Conservation (phyloP, 148 eudicot species). For the Salicornia ramosissima region DNA sequence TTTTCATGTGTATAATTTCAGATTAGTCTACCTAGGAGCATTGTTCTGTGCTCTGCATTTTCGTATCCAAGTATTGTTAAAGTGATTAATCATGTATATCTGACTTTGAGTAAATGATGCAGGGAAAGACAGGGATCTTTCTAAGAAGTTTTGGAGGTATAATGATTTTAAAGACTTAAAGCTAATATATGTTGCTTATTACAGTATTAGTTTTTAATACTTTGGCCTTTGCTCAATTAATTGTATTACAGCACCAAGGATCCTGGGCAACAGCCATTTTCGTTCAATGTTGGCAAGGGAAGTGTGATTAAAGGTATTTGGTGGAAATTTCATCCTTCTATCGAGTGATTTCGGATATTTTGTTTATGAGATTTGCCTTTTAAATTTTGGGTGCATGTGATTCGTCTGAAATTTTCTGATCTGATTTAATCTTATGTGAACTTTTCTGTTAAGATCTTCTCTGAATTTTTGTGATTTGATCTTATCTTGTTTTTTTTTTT, state of each 20-base stretch:
- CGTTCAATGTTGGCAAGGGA: conserved; percentile 72
- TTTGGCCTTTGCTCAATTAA: background rate
- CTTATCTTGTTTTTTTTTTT: too few relatives aligned
- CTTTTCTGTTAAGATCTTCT: too few relatives aligned
- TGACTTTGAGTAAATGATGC: conserved; percentile 12
- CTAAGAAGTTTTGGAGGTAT: conserved; percentile 86
- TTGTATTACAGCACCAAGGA: conserved; percentile 71
- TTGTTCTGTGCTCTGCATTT: background rate
- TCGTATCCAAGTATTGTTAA: background rate
- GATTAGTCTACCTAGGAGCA: background rate
- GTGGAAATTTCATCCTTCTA: background rate
- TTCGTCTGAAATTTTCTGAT: background rate
- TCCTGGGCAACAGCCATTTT: conserved; percentile 74
- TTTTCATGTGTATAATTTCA: background rate
- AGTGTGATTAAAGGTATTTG: conserved; percentile 73
- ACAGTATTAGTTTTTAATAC: background rate
- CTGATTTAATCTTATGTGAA: too few relatives aligned
- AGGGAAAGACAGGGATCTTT: conserved; percentile 74
- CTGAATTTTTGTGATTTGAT: too few relatives aligned
- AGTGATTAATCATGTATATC: background rate
- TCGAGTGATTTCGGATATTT: background rate
- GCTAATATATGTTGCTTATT: background rate
- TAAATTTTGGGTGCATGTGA: background rate
- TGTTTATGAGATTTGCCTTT: background rate
- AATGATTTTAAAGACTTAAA: background rate